Base-by-base conservation (phyloP, 1,284 basidiomycete species). In the Papiliotrema nemorosa region DNA sequence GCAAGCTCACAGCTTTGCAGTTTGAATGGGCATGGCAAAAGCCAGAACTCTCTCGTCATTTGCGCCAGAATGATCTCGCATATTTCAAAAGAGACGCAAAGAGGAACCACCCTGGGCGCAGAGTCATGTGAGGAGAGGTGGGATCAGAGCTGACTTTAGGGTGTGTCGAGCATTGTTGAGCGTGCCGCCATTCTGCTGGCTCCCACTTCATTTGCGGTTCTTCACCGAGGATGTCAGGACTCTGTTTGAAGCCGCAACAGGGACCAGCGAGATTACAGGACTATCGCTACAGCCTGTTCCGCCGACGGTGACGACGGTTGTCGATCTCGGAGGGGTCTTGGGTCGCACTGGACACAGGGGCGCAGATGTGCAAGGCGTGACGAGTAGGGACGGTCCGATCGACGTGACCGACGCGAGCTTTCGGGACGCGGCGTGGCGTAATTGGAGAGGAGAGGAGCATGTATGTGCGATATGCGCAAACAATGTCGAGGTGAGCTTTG, bases 1-100 rank as follows among this genome's bases (percentile, higher is more conserved):
- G 87, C 51, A 86, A 85, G 67, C 78, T 91, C 21, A 82, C 87
- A 0, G 90, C 90, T 0, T 77, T 92, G 2, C 82, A 90, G 73
- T 92, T 91, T 64, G 90, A 93, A 75, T 92, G 89, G 88, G 89
- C 89, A 16, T 93, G 90, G 90, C 88, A 91, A 66, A 84, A 90
- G 52, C 80, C 80, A 7, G 70, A 79, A 48, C 53, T 76, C 0
- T 78, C 78, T 0, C 64, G 80, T 2, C 77, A 78, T 56, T 62
- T 80, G 20, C 69, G 69, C 25, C 22, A 31, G 10, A 27, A 42
- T 2, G 54, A 44, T 21, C 27, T 37, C 13, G 58, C 61, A 3
- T 50, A 69, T 3, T 75, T 74, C 54, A 64, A 61, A 22, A 67
- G 63, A 45, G 67, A 72, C 42, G 48, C 54, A 5, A 63, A 61